Percentiles rank a stretch among this genome's conserved stretches.
Evolutionary conservation across 2,329 filamentous ascomycete species (phyloP).

Genomic region (Ramichloridium luteum): DNA sequence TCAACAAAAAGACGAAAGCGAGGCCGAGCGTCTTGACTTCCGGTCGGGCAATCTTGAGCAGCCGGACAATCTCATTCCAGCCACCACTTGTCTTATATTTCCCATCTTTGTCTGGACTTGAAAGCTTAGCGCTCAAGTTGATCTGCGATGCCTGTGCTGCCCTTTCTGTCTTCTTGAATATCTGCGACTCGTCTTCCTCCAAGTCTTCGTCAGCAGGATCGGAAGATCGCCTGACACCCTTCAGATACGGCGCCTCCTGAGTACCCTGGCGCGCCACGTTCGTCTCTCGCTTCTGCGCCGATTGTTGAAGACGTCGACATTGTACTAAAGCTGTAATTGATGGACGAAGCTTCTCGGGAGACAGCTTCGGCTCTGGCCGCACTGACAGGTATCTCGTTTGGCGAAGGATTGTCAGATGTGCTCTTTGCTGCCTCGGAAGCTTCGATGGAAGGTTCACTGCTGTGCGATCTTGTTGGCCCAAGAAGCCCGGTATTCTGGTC

Average conservation of each 20-base stretch:
- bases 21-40: slow-evolving; percentile 67
- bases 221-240: slow-evolving; percentile 1
- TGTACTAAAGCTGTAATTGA: too few species aligned
- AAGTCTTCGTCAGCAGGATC: slow-evolving; percentile 26
- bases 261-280: not conserved
- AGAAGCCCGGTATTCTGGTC: slow-evolving; percentile 23
- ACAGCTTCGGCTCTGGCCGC: too few species aligned
- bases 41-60: slow-evolving; percentile 79
- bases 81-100: slow-evolving; percentile 41
- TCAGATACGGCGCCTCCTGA: not conserved
- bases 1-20: slow-evolving; percentile 73
- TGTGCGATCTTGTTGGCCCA: too few species aligned
- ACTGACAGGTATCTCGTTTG: too few species aligned
- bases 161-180: slow-evolving; percentile 65
- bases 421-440: too few species aligned
- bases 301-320: not conserved
- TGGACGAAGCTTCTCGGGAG: too few species aligned
- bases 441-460: too few species aligned
- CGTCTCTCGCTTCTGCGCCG: slow-evolving; percentile 7
- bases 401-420: too few species aligned
- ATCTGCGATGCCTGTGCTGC: slow-evolving; percentile 78
- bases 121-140: slow-evolving; percentile 76
- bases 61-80: slow-evolving; percentile 64
- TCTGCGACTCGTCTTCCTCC: slow-evolving; percentile 43
- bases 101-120: slow-evolving; percentile 55